phyloP scores from a whole-genome alignment of 2,329 filamentous ascomycete species.

The Scopulariopsis brevicaulis region DNA sequence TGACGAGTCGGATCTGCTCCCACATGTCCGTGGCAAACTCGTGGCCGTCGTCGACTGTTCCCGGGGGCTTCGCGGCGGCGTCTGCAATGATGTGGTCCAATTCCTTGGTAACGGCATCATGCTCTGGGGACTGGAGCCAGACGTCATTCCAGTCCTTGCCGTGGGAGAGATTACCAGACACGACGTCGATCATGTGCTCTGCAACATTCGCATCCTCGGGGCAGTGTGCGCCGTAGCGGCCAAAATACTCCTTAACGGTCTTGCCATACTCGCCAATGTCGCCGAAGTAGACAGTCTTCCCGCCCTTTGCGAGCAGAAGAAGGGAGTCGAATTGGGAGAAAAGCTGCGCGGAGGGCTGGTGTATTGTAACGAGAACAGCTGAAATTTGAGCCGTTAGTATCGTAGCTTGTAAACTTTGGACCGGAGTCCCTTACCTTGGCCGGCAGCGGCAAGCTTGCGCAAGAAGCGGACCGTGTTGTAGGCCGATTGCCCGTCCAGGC shows the following conservation, averaged over 20 bases:
- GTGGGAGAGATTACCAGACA: slow-evolving; percentile 35
- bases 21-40: slow-evolving; percentile 62
- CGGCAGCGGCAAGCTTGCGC: slow-evolving; percentile 51
- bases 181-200: slow-evolving; percentile 38
- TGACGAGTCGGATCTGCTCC: slow-evolving; percentile 53
- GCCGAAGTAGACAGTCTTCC: slow-evolving; percentile 57
- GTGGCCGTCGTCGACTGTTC: slow-evolving; percentile 35
- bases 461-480: slow-evolving; percentile 55
- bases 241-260: slow-evolving; percentile 53
- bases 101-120: slow-evolving; percentile 41
- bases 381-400: no score
- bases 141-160: slow-evolving; percentile 55
- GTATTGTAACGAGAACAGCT: slow-evolving; percentile 59
- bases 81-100: slow-evolving; percentile 51
- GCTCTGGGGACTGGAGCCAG: slow-evolving; percentile 55
- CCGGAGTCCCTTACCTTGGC: no score
- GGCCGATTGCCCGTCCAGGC: slow-evolving; percentile 58
- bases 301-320: slow-evolving; percentile 51
- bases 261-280: slow-evolving; percentile 46
- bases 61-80: slow-evolving; percentile 32
- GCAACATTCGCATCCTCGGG: slow-evolving; percentile 55
- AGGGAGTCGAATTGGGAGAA: slow-evolving; percentile 58
- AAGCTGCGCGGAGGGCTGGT: slow-evolving; percentile 56
- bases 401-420: no score
- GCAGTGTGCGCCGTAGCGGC: slow-evolving; percentile 51